These are phyloP conservation scores for Alisma plantagoaquatica DNA, from an alignment of 106 monocot species.

Conservation along the genomic window DNA sequence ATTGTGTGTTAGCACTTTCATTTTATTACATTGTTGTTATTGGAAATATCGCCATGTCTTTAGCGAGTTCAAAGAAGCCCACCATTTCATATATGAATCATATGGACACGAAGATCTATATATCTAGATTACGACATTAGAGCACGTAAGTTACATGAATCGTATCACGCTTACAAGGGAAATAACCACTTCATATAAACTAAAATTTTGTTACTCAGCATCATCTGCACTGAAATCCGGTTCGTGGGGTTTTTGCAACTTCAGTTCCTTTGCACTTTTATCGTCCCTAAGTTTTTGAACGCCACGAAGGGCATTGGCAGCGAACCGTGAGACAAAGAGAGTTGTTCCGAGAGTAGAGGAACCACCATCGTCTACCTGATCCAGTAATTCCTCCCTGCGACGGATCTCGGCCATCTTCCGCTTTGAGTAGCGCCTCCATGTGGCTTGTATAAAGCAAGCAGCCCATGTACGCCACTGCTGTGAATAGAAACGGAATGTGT, in stretches of 20 bases:
- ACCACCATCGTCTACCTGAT: slow-evolving; percentile 10
- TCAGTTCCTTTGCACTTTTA: slow-evolving; percentile 10
- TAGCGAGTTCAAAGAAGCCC: too few relatives aligned
- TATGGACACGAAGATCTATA: too few relatives aligned
- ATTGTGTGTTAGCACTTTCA: too few relatives aligned
- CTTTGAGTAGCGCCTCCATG: slow-evolving; percentile 62
- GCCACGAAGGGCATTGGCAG: slow-evolving; percentile 50
- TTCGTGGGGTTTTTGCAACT: slow-evolving; percentile 36
- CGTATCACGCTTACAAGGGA: too few relatives aligned
- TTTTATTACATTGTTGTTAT: too few relatives aligned
- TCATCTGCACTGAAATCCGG: slow-evolving; percentile 51
- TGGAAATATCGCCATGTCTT: too few relatives aligned
- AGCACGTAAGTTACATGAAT: too few relatives aligned
- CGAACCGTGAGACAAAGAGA: slow-evolving; percentile 44
- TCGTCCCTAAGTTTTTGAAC: slow-evolving; percentile 27
- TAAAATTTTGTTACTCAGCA: slow-evolving; percentile 6
- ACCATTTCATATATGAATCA: too few relatives aligned
- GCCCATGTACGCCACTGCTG: slow-evolving; percentile 93
- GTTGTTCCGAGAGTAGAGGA: slow-evolving; percentile 35
- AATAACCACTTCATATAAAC: too few relatives aligned
- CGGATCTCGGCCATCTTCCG: slow-evolving; percentile 49
- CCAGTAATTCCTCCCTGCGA: slow-evolving; percentile 17
- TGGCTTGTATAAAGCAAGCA: slow-evolving; percentile 64
- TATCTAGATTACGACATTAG: too few relatives aligned
- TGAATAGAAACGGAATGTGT: slow-evolving; percentile 71